Evolutionary conservation across 306 rosid genomes (phyloP).

Genomic region (Heteromeles arbutifolia): DNA sequence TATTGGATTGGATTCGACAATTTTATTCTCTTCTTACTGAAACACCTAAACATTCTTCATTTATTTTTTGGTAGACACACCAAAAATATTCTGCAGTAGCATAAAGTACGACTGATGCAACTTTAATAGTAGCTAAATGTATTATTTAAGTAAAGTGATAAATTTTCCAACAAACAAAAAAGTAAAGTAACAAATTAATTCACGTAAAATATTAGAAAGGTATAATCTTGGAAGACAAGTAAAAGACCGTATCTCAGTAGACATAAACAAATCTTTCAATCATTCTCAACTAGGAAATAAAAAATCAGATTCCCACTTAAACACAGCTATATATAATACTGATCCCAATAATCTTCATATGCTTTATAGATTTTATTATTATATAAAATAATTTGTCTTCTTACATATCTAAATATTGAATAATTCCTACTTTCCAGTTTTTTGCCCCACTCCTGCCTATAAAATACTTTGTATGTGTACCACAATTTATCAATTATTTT

Average conservation of each 20-base stretch:
- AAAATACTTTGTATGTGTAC: neutral
- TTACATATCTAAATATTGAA: constrained; percentile 21
- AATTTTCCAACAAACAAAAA: neutral
- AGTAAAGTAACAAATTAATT: neutral
- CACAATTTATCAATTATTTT: constrained; percentile 14
- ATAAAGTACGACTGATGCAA: neutral
- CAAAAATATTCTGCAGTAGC: neutral
- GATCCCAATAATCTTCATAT: constrained; percentile 25
- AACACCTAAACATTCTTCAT: neutral
- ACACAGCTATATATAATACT: constrained; percentile 16
- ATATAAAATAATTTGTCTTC: constrained; percentile 24
- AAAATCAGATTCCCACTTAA: constrained; percentile 10
- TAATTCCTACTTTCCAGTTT: constrained; percentile 22
- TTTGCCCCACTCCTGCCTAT: constrained; percentile 20
- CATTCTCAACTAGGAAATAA: constrained; percentile 28
- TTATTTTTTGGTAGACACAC: neutral
- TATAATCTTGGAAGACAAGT: constrained; percentile 38
- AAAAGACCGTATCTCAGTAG: constrained; percentile 47
- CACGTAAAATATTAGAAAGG: constrained; percentile 14
- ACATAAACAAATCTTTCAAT: constrained; percentile 33
- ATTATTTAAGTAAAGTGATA: neutral
- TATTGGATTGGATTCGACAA: no score
- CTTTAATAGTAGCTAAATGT: neutral
- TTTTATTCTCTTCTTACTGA: neutral
- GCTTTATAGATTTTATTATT: constrained; percentile 16